Conservation (phyloP, 2,329 filamentous ascomycete genomes). For the Didymella lethalis region DNA sequence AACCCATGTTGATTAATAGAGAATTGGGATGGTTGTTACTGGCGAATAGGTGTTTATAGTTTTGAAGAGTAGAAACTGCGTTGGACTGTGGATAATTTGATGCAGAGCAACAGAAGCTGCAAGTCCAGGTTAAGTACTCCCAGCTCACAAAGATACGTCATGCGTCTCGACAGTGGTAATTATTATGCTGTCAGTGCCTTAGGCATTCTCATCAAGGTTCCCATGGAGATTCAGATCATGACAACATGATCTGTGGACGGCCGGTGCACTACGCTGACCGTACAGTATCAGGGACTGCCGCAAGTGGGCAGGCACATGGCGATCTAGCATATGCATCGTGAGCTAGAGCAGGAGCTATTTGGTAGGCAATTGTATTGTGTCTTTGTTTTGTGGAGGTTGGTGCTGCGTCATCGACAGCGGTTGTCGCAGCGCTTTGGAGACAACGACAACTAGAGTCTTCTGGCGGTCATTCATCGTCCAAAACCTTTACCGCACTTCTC, state of each 20-base stretch:
- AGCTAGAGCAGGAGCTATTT: slow-evolving; percentile 28
- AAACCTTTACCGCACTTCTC: not conserved
- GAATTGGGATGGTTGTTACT: not conserved
- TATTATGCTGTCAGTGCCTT: slow-evolving; percentile 8
- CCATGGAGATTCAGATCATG: slow-evolving; percentile 25
- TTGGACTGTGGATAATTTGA: not conserved
- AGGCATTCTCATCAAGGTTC: slow-evolving; percentile 6
- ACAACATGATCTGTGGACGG: slow-evolving; percentile 31
- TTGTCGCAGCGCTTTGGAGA: not conserved
- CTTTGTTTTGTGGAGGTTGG: slow-evolving; percentile 5
- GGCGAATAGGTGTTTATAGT: not conserved
- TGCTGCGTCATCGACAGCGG: slow-evolving; percentile 9
- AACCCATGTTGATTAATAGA: slow-evolving; percentile 37
- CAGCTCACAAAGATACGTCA: slow-evolving; percentile 22
- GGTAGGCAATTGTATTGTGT: slow-evolving; percentile 3
- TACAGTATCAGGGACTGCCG: slow-evolving; percentile 14
- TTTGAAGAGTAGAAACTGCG: not conserved
- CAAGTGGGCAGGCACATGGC: slow-evolving; percentile 22
- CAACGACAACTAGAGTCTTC: not conserved
- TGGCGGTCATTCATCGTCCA: not conserved
- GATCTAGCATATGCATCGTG: slow-evolving; percentile 22
- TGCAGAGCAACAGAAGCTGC: not conserved
- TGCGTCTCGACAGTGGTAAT: not conserved
- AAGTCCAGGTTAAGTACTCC: slow-evolving; percentile 23
- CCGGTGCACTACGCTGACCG: slow-evolving; percentile 14